phyloP scores from a whole-genome alignment of 208 protist species.

The Leptomonas seymouri region DNA sequence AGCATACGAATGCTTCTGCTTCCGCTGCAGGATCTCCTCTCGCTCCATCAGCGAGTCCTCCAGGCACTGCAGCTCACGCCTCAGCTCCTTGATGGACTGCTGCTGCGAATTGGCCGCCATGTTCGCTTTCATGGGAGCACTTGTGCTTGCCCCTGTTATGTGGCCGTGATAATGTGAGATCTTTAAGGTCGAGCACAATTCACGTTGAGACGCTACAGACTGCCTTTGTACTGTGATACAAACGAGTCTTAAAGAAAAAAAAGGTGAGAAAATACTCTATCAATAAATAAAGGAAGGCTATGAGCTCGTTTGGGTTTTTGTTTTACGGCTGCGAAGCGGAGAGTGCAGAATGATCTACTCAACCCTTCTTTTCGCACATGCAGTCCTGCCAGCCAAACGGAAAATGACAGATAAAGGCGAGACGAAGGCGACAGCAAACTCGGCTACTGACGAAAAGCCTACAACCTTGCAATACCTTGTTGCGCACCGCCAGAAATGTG shows the following conservation, averaged over 20 bases:
- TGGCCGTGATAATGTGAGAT: not conserved
- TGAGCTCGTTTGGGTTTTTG: too few species aligned
- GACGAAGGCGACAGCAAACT: too few species aligned
- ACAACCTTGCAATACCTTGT: too few species aligned
- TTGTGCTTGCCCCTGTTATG: not conserved
- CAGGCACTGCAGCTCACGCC: constrained; percentile 44
- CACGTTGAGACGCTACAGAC: not conserved
- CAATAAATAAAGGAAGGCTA: not conserved
- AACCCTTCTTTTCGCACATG: too few species aligned
- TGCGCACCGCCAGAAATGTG: too few species aligned
- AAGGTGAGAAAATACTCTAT: not conserved
- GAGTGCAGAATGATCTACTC: too few species aligned
- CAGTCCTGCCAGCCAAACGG: too few species aligned
- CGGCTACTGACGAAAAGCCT: too few species aligned
- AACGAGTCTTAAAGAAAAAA: constrained; percentile 11
- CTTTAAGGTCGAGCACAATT: not conserved
- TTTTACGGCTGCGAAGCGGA: too few species aligned
- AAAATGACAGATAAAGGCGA: too few species aligned
- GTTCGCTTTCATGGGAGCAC: not conserved
- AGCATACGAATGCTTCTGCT: constrained; percentile 16
- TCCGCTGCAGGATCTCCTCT: constrained; percentile 21
- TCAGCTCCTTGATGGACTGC: constrained; percentile 45
- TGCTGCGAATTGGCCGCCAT: constrained; percentile 27
- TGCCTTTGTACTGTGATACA: not conserved
- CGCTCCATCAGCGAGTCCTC: constrained; percentile 43